Evolutionary conservation across 192 early-diverging fungal species (phyloP).

Genomic region (Backusella tarrabulga): DNA sequence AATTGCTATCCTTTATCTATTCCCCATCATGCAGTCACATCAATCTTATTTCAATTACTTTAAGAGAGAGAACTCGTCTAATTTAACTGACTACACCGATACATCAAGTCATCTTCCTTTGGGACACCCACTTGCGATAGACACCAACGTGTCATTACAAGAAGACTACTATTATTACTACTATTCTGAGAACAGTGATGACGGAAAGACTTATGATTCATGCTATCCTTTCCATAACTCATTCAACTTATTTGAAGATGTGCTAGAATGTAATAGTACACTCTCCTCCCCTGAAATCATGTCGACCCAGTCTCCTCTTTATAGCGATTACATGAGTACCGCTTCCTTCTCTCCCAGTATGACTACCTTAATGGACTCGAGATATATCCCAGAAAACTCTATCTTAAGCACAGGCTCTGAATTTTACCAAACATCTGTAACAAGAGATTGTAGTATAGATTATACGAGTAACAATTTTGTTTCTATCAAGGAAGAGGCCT

Average conservation of each 20-base stretch:
- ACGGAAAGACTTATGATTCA: not conserved
- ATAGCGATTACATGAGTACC: not conserved
- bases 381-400: not conserved
- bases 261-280: not conserved
- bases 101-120: not conserved
- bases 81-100: not conserved
- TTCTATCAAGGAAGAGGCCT: not conserved
- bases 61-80: not conserved
- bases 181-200: not conserved
- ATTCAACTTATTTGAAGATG: conserved; percentile 4
- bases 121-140: not conserved
- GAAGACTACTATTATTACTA: not conserved
- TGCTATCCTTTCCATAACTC: not conserved
- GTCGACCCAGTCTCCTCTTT: not conserved
- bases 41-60: not conserved
- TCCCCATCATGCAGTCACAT: not conserved
- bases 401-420: not conserved
- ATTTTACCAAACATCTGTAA: not conserved
- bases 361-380: not conserved
- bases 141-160: not conserved
- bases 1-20: not conserved
- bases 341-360: not conserved
- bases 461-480: not conserved
- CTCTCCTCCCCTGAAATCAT: not conserved
- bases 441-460: not conserved